Conservation (phyloP, 2,329 filamentous ascomycete species). For the Tolypocladium ovalisporum region DNA sequence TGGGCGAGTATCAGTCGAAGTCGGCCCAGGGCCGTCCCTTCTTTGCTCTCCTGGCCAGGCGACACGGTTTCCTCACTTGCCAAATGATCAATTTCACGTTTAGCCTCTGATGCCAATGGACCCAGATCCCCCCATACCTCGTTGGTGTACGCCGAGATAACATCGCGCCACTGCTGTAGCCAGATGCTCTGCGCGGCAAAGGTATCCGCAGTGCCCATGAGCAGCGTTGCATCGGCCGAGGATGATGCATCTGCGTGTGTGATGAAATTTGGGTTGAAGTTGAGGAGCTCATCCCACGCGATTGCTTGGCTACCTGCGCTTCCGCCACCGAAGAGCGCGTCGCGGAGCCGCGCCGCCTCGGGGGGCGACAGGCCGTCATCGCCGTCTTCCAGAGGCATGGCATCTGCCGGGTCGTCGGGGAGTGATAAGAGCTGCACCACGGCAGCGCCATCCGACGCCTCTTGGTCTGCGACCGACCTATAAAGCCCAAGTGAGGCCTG, state of each 20-base stretch:
- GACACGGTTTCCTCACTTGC: constrained; percentile 9
- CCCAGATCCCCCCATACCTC: constrained; percentile 59
- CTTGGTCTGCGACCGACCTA: constrained; percentile 19
- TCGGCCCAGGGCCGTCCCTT: constrained; percentile 20
- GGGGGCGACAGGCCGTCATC: constrained; percentile 15
- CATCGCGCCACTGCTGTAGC: constrained; percentile 44
- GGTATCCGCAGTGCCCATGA: constrained; percentile 28
- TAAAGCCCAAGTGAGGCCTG: neutral
- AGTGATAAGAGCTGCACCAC: constrained; percentile 26
- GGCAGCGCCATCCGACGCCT: constrained; percentile 14
- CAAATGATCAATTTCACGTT: constrained; percentile 39
- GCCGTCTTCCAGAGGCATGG: constrained; percentile 9
- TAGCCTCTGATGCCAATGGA: constrained; percentile 44
- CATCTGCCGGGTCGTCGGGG: constrained; percentile 10
- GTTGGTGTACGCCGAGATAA: constrained; percentile 47
- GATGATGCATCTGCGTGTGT: constrained; percentile 8
- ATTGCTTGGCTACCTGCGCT: neutral
- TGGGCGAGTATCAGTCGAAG: constrained; percentile 26
- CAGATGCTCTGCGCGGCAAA: constrained; percentile 31
- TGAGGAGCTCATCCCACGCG: constrained; percentile 35
- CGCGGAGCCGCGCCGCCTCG: constrained; percentile 21
- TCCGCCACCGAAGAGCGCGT: constrained; percentile 23
- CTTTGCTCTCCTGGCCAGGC: neutral
- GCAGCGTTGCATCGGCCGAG: constrained; percentile 9
- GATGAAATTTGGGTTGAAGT: constrained; percentile 38